Evolutionary conservation across 1,139 yeast species (phyloP).

Genomic region (Yamadazyma aaseri): DNA sequence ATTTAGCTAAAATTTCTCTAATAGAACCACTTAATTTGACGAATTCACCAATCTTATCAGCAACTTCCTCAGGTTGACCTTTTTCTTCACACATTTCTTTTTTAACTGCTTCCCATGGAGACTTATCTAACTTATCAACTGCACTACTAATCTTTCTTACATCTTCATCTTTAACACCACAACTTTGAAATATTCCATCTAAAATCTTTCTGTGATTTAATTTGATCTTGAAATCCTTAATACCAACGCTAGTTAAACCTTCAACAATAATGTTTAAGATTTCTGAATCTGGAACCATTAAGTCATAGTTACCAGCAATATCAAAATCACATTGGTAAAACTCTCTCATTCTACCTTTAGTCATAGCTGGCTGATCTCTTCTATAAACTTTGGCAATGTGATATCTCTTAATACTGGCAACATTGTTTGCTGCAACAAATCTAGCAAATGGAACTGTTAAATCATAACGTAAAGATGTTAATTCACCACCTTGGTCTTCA

Average conservation of each 20-base stretch:
- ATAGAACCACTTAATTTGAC: constrained; percentile 82
- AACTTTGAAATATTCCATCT: constrained; percentile 92
- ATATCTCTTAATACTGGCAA: constrained; percentile 84
- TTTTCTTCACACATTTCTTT: constrained; percentile 91
- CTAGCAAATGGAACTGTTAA: constrained; percentile 97
- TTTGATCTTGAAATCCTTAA: constrained; percentile 84
- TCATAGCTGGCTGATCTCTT: constrained; percentile 99
- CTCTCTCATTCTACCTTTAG: constrained; percentile 99
- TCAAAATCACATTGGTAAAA: constrained; percentile 98
- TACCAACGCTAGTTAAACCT: constrained; percentile 81
- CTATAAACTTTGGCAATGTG: constrained; percentile 98
- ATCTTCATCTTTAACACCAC: constrained; percentile 93
- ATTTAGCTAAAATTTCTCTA: constrained; percentile 58
- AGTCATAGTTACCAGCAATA: constrained; percentile 86
- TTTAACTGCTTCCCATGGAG: constrained; percentile 92
- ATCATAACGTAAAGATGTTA: constrained; percentile 92
- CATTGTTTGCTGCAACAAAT: constrained; percentile 91
- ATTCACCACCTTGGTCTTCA: constrained; percentile 98
- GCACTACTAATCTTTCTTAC: constrained; percentile 92
- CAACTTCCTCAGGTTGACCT: constrained; percentile 85
- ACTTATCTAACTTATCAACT: constrained; percentile 91
- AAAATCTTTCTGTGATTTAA: constrained; percentile 91
- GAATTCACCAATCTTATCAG: constrained; percentile 87
- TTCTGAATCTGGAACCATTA: constrained; percentile 97
- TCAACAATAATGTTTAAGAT: constrained; percentile 76